Percentiles rank a stretch among this genome's conserved stretches.
phyloP scores from a whole-genome alignment of 305 asterid species.

The Fraxinus albicans region DNA sequence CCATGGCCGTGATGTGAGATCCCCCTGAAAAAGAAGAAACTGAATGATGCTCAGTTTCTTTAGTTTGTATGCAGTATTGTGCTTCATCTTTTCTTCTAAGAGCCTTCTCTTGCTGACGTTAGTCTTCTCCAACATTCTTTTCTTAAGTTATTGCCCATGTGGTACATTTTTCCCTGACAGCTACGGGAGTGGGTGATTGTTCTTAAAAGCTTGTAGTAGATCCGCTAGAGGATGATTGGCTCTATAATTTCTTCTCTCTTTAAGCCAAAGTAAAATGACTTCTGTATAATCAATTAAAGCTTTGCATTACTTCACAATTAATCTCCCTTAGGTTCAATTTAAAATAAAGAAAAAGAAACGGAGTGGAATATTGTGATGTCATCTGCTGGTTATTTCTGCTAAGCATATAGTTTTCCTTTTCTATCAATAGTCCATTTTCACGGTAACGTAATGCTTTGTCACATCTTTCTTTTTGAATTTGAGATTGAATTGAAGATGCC shows the following conservation, averaged over 20 bases:
- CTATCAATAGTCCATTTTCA: background rate
- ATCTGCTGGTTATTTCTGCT: slow-evolving; percentile 12
- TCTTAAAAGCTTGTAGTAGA: background rate
- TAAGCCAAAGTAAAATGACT: background rate
- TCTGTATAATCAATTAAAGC: background rate
- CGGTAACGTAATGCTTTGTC: background rate
- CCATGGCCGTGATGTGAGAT: slow-evolving; percentile 5
- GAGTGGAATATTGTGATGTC: background rate
- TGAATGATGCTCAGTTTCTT: background rate
- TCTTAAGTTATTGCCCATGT: background rate
- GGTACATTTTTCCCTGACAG: background rate
- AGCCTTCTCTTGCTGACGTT: background rate
- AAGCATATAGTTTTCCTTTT: background rate
- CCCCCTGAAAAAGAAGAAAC: background rate
- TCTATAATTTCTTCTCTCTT: background rate
- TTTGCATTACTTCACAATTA: slow-evolving; percentile 6
- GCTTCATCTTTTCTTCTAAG: background rate
- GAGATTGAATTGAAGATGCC: background rate
- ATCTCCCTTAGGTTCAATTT: background rate
- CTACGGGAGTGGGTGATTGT: background rate
- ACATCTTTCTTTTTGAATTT: background rate
- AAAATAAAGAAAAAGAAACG: slow-evolving; percentile 3
- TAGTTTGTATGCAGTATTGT: background rate
- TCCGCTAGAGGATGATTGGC: background rate
- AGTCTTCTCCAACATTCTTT: background rate